These are phyloP conservation scores for Nidula microcarpa DNA, from an alignment of 768 basidiomycete genomes.

Conservation along the genomic window DNA sequence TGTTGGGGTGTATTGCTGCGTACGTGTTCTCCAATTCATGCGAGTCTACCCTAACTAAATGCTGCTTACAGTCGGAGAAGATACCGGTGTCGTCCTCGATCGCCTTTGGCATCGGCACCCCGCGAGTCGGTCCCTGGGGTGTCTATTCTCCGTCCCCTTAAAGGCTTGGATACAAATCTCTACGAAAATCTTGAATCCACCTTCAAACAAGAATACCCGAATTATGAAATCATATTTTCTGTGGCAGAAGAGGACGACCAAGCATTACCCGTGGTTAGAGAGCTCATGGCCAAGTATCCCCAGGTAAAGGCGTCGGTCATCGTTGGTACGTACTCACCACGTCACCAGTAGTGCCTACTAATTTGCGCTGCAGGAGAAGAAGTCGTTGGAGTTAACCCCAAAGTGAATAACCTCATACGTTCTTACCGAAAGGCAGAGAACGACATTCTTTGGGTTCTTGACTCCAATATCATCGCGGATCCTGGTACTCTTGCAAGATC, in stretches of 20 bases:
- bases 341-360: no score
- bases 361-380: conserved; percentile 62
- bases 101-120: conserved; percentile 51
- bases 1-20: conserved; percentile 71
- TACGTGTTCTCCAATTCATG: conserved; percentile 34
- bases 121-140: conserved; percentile 70
- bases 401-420: conserved; percentile 93
- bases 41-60: not conserved
- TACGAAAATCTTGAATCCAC: conserved; percentile 96
- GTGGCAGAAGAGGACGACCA: conserved; percentile 89
- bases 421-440: conserved; percentile 78
- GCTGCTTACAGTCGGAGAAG: conserved; percentile 56
- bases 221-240: conserved; percentile 88
- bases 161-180: conserved; percentile 92
- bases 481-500: conserved; percentile 80
- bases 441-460: conserved; percentile 95
- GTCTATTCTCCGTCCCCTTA: conserved; percentile 90
- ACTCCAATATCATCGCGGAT: conserved; percentile 86
- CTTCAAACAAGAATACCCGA: conserved; percentile 87
- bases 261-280: conserved; percentile 78
- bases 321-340: conserved; percentile 74
- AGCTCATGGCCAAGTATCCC: conserved; percentile 78
- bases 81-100: conserved; percentile 66
- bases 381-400: conserved; percentile 89
- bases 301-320: conserved; percentile 68